Evolutionary conservation across 305 asterid genomes (phyloP), one percentile per base, ranked within the genome.

Genomic region (Solanum aculeatissimum): DNA sequence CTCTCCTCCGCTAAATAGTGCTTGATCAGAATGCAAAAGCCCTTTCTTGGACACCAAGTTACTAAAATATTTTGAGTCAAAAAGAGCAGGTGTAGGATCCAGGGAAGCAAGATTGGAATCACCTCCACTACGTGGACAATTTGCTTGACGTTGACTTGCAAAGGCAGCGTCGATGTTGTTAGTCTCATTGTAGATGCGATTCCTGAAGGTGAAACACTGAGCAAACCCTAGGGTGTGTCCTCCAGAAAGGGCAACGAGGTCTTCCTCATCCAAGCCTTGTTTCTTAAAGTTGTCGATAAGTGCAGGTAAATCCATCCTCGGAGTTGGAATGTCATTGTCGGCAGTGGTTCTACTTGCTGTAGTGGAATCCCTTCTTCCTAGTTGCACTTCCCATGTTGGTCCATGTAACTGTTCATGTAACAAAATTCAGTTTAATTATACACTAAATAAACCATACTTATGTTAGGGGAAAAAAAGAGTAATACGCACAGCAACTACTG

Each of bases 1-100:
- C 25, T 88, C 78, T 14, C 92, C 93, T 3, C 90, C 92, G 66
- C 82, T 90, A 85, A 92, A 92, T 0, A 95, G 87, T 70, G 77
- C 85, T 80, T 95, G 98, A 66, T 95, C 98, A 4, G 97, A 93
- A 75, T 92, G 94, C 18, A 95, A 89, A 80, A 95, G 89, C 0
- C 98, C 98, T 75, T 84, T 89, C 14, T 57, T 89, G 2, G 38
- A 25, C 1, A 90, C 29, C 88, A 95, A 89, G 40, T 91, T 86
- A 21, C 43, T 72, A 80, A 57, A 95, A 77, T 95, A 95, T 66
- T 88, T 90, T 15, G 89, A 91, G 89, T 93, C 91, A 11, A 95
- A 95, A 2, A 32, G 58, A 4, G 43, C 60, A 0, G 97, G 92
- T 12, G 89, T 90, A 0, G 53, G 72, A 79, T 95, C 98, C 16